These are phyloP conservation scores for Carex scoparia DNA, from an alignment of 176 grass and related monocot genomes.

Conservation along the genomic window DNA sequence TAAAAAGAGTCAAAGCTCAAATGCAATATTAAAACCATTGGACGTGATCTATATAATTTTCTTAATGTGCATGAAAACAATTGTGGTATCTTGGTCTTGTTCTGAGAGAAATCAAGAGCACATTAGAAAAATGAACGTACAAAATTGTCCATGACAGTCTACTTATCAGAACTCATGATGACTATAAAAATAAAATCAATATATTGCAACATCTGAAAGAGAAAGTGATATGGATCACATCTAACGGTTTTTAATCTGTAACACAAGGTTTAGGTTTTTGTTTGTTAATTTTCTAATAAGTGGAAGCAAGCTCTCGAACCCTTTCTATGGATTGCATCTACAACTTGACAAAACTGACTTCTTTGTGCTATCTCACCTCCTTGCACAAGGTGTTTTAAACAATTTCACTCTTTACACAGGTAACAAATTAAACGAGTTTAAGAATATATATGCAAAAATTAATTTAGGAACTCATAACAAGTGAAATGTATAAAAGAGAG, in stretches of 20 bases:
- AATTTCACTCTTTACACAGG: conserved; percentile 18
- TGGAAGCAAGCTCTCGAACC: not conserved
- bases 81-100: not conserved
- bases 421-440: not conserved
- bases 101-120: not conserved
- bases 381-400: conserved; percentile 5
- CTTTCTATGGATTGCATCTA: not conserved
- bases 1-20: not conserved
- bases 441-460: not conserved
- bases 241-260: not conserved
- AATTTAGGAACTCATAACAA: not conserved
- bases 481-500: not conserved
- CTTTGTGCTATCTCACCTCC: not conserved
- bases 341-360: not conserved
- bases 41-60: not conserved
- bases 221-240: not conserved
- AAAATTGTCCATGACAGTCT: not conserved
- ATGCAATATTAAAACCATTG: not conserved
- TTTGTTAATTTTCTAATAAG: not conserved
- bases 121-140: not conserved
- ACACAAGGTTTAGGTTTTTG: not conserved
- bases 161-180: not conserved
- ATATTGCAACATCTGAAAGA: not conserved
- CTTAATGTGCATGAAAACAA: not conserved
- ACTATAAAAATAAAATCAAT: conserved; percentile 5